These are phyloP conservation scores for Paxillus ammoniavirescens DNA, from an alignment of 768 basidiomycete genomes.

Conservation along the genomic window DNA sequence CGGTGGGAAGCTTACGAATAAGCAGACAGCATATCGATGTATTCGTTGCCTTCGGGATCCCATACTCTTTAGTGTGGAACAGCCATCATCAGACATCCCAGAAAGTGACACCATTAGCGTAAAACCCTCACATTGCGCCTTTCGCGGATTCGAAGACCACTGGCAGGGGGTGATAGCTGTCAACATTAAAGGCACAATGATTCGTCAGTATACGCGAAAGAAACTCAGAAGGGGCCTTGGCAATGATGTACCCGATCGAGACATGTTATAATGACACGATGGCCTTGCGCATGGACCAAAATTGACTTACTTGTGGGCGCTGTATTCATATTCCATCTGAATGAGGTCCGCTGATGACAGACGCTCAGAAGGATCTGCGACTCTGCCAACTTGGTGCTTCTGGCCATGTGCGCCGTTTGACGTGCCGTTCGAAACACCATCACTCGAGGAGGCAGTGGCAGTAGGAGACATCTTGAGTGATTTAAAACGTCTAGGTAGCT, in stretches of 20 bases:
- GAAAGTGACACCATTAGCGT: conserved; percentile 22
- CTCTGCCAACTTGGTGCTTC: conserved; percentile 16
- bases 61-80: conserved; percentile 55
- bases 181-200: conserved; percentile 43
- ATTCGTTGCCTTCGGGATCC: conserved; percentile 94
- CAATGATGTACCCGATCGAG: conserved; percentile 2
- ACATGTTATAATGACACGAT: conserved; percentile 4
- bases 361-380: conserved; percentile 14
- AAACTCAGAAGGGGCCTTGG: conserved; percentile 14
- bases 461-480: conserved; percentile 25
- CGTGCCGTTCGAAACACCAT: conserved; percentile 12
- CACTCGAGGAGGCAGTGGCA: conserved; percentile 8
- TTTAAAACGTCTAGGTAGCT: background rate
- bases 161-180: conserved; percentile 93
- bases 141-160: conserved; percentile 89
- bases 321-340: conserved; percentile 74
- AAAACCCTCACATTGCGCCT: conserved; percentile 80
- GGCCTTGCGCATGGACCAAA: background rate
- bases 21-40: conserved; percentile 97
- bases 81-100: background rate
- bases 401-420: conserved; percentile 3
- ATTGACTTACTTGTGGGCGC: conserved; percentile 82
- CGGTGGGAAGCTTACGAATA: conserved; percentile 70
- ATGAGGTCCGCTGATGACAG: conserved; percentile 71
- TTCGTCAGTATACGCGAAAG: conserved; percentile 28